Base-by-base conservation (phyloP, 139 green algal genomes). In the Chlamydomonas schloesseri region DNA sequence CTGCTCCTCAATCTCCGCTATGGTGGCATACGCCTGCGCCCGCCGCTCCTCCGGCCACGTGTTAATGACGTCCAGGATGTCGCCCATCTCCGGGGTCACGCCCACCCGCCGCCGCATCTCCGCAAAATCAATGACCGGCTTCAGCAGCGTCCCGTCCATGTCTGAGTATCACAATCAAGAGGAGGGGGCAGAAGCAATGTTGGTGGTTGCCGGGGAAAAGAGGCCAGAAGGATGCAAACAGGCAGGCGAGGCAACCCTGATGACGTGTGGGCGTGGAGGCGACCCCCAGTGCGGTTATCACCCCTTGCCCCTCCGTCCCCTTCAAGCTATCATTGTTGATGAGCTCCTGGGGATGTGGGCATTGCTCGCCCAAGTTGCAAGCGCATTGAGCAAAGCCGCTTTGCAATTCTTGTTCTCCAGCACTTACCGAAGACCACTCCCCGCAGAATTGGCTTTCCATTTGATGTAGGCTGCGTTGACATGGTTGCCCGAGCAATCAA, bases 21-120 rank as follows among this genome's bases (percentile, higher is more conserved):
- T 94, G 13, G 79, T 67, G 20, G 79, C 86, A 31, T 83, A 84
- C 10, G 86, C 86, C 36, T n/a, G 72, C 24, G 68, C 47, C 14
- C 58, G 37, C 62, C 89, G 73, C 58, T 89, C 86, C 46, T 88
- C 87, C n/a, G 84, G 60, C 86, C 87, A 88, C 0, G n/a, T 86
- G 55, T 77, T 92, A 47, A 96, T 93, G 33, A 91, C 86, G 70
- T 95, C 92, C 50, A 96, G 82, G 36, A 96, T 92, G 79, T 96
- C 93, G 34, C 87, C 78, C 31, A 50, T 31, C 23, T 60, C 9
- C 6, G 78, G 64, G 62, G 42, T 33, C 18, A 89, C 28, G 28
- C 68, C 77, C 76, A 89, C 73, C 13, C 77, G 76, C 53, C 73
- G 80, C 85, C 86, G 64, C 91, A 94, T 94, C 46, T 93, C 89